A percentile compares a stretch with the other conserved stretches of the same genome.
These are phyloP conservation scores for Cordyceps javanica DNA, from an alignment of 2,329 filamentous ascomycete genomes.

Conservation along the genomic window DNA sequence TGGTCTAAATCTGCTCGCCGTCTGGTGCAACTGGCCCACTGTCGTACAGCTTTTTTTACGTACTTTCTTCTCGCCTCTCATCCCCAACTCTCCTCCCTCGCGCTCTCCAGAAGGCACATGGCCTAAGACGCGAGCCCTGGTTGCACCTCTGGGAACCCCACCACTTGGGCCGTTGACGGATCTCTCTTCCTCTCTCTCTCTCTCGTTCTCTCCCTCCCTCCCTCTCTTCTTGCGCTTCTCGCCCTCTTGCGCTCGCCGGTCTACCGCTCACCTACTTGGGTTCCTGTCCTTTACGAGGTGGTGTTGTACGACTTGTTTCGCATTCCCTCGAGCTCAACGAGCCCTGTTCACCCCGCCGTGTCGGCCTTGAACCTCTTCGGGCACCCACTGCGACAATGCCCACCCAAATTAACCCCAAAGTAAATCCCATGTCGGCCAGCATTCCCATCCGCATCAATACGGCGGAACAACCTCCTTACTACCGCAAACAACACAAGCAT, in stretches of 20 bases:
- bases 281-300: neutral
- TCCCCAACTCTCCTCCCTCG: neutral
- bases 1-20: neutral
- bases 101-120: slow-evolving; percentile 10
- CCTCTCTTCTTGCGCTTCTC: neutral
- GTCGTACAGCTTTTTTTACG: slow-evolving; percentile 13
- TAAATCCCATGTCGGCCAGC: slow-evolving; percentile 32
- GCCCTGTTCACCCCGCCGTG: neutral
- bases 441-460: slow-evolving; percentile 32
- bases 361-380: slow-evolving; percentile 5
- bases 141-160: slow-evolving; percentile 8
- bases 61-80: slow-evolving; percentile 5
- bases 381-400: slow-evolving; percentile 25
- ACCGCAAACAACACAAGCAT: slow-evolving; percentile 49
- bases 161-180: neutral
- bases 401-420: slow-evolving; percentile 33
- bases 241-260: neutral
- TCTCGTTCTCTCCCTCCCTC: no score
- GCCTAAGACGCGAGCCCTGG: slow-evolving; percentile 12
- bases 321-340: neutral
- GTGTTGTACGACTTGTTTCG: neutral
- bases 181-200: no score
- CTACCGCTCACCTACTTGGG: neutral
- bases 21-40: slow-evolving; percentile 9
- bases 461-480: slow-evolving; percentile 27